These are phyloP conservation scores for Hypholoma sublateritium DNA, from an alignment of 768 basidiomycete genomes.

Conservation along the genomic window DNA sequence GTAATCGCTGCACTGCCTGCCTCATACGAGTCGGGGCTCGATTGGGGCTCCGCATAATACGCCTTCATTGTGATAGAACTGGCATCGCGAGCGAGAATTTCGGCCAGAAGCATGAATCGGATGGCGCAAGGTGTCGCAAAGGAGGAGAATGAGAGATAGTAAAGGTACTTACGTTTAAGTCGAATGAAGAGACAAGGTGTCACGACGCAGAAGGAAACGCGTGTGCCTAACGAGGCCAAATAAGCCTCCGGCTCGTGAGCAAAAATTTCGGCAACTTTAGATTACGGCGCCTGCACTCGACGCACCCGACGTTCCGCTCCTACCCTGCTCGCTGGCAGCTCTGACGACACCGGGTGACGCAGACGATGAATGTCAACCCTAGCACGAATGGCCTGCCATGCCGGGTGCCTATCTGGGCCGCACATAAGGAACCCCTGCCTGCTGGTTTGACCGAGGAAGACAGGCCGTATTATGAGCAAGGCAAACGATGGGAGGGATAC, in stretches of 20 bases:
- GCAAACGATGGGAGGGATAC: slow-evolving; percentile 76
- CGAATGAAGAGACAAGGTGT: not conserved
- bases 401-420: slow-evolving; percentile 74
- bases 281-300: not conserved
- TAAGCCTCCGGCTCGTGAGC: slow-evolving; percentile 5
- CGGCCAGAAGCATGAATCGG: not conserved
- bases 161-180: not conserved
- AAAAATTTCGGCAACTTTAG: slow-evolving; percentile 19
- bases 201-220: not conserved
- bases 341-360: slow-evolving; percentile 11
- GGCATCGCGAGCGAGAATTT: slow-evolving; percentile 2
- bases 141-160: too few relatives aligned
- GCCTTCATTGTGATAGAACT: not conserved
- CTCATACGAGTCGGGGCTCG: not conserved
- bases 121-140: not conserved
- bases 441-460: slow-evolving; percentile 84
- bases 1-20: not conserved
- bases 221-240: not conserved
- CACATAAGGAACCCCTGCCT: slow-evolving; percentile 88
- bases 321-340: slow-evolving; percentile 13
- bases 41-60: not conserved
- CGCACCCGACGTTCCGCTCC: slow-evolving; percentile 4
- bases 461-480: slow-evolving; percentile 59
- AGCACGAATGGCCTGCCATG: slow-evolving; percentile 37
- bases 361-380: slow-evolving; percentile 24